Percentiles rank a stretch among this genome's conserved stretches.
Evolutionary conservation across 495 filamentous ascomycete genomes (phyloP).

Genomic region (Articulospora tetracladia): DNA sequence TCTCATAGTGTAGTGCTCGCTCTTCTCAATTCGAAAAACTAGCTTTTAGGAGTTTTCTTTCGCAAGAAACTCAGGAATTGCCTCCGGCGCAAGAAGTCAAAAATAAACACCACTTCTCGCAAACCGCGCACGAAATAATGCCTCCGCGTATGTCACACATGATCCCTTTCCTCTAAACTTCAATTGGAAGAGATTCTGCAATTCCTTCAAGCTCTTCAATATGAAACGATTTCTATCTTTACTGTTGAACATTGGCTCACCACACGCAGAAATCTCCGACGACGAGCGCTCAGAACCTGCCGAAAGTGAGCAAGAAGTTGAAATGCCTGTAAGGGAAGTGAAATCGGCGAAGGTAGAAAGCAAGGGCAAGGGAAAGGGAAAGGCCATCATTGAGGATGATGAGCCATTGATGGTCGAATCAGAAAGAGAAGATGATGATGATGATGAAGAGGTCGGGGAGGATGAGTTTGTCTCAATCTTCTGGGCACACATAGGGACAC

Average conservation of each 20-base stretch:
- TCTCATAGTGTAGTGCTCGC: background rate
- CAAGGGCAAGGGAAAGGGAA: slow-evolving; percentile 31
- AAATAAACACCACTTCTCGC: background rate
- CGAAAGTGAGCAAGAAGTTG: background rate
- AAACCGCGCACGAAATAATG: slow-evolving; percentile 17
- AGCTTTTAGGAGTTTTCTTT: background rate
- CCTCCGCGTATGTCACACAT: slow-evolving; percentile 29
- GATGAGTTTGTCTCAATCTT: slow-evolving; percentile 35
- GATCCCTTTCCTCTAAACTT: background rate
- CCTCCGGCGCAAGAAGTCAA: background rate
- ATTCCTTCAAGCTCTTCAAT: slow-evolving; percentile 3
- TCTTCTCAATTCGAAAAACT: background rate
- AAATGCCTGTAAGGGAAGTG: background rate
- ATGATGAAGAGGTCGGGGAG: slow-evolving; percentile 34
- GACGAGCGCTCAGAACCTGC: slow-evolving; percentile 21
- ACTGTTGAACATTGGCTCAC: slow-evolving; percentile 19
- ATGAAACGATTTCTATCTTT: slow-evolving; percentile 8
- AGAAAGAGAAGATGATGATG: slow-evolving; percentile 34
- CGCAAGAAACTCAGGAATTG: background rate
- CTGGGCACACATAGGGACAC: background rate
- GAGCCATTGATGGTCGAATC: slow-evolving; percentile 21
- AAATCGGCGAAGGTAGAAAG: slow-evolving; percentile 26
- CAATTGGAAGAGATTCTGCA: background rate
- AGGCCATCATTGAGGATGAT: slow-evolving; percentile 30
- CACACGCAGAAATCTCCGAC: slow-evolving; percentile 21